Evolutionary conservation across 805 yeast species (phyloP), one percentile per base, ranked within the genome.

Genomic region (Grigorovia humatica): DNA sequence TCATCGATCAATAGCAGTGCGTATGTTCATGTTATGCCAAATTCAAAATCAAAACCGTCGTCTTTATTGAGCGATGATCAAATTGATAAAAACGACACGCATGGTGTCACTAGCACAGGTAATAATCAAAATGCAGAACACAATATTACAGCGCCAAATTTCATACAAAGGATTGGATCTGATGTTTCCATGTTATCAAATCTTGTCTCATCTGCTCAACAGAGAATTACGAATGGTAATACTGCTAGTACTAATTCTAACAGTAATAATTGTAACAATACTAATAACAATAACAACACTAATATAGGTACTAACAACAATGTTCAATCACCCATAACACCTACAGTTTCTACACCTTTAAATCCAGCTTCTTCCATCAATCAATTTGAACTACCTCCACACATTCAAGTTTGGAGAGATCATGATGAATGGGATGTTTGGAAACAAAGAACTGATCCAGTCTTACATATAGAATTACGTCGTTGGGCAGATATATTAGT

Each of bases 401-500:
- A 82, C 60, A 87, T 89, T 30, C 82, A 82, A 55, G 79, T 90
- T 23, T 91, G 98, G 98, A 77, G 91, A 61, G 97, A 91, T 64
- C 78, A 79, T 53, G 98, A 91, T 65, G 98, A 91, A 69, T 91
- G 98, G 98, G 71, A 71, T 20, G 80, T 82, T 20, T 90, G 96
- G 84, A 80, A 81, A 58, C 67, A 73, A 43, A 75, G 95, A 54
- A 74, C 82, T 48, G 97, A 91, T 67, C 97, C 98, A 1, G 95
- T 91, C 23, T 73, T 91, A 57, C 98, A 91, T 70, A 90, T 91
- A 58, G 98, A 91, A 70, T 74, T 91, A 55, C 80, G 97, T 53
- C 81, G 96, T 57, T 90, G 98, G 98, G 97, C 98, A 1, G 96
- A 90, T 68, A 81, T 91, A 44, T 75, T 91, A 48, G 77, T 91